Evolutionary conservation across 73 alveolate genomes (phyloP).

Genomic region (Blepharisma stoltei): DNA sequence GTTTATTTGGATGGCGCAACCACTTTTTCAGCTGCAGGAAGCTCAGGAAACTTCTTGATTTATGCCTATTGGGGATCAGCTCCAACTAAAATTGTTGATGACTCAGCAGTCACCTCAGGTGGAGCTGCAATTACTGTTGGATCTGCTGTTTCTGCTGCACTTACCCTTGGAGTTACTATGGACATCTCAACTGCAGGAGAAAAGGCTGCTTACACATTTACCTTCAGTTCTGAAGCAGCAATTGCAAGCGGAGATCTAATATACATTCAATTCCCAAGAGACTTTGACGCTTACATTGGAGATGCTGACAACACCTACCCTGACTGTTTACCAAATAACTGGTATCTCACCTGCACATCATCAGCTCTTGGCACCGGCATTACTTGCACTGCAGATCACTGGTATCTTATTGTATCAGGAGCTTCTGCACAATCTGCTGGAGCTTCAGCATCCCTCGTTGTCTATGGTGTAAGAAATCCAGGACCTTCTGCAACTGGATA

Average conservation of each 20-base stretch:
- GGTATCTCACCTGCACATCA: not conserved
- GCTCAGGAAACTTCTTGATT: too few species aligned
- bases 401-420: not conserved
- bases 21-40: too few species aligned
- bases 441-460: not conserved
- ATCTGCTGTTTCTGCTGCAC: too few species aligned
- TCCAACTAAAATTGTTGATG: too few species aligned
- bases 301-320: not conserved
- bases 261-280: not conserved
- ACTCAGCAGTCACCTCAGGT: too few species aligned
- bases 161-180: too few species aligned
- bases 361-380: not conserved
- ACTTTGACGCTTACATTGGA: conserved; percentile 18
- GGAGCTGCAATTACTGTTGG: too few species aligned
- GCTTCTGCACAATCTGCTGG: not conserved
- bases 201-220: not conserved
- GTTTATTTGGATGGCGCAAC: too few species aligned
- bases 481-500: not conserved
- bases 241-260: not conserved
- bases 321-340: not conserved
- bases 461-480: not conserved
- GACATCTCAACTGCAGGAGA: conserved; percentile 1
- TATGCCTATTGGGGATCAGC: too few species aligned
- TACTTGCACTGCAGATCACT: not conserved
- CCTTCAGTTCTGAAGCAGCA: not conserved